These are phyloP conservation scores for Hyaloperonospora brassicae DNA, from an alignment of 352 stramenopile genomes.

Conservation along the genomic window DNA sequence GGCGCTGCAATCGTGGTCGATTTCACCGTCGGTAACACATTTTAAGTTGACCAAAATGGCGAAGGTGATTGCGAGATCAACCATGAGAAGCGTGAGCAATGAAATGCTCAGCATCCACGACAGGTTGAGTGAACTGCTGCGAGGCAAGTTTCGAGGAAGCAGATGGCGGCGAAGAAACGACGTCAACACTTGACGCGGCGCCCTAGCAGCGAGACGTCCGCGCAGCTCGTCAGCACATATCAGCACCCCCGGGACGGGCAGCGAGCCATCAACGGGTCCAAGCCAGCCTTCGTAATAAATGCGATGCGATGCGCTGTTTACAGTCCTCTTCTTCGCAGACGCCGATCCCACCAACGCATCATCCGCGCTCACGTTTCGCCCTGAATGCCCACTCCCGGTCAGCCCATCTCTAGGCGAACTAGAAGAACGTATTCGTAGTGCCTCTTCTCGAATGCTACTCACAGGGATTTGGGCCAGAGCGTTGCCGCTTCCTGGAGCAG, in stretches of 20 bases:
- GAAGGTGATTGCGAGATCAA: slow-evolving; percentile 73
- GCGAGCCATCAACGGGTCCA: slow-evolving; percentile 58
- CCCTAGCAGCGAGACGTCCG: slow-evolving; percentile 43
- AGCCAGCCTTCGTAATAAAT: slow-evolving; percentile 67
- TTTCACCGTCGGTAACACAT: slow-evolving; percentile 63
- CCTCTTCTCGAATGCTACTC: slow-evolving; percentile 66
- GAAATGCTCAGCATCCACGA: slow-evolving; percentile 66
- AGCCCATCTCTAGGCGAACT: slow-evolving; percentile 30
- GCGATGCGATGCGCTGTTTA: slow-evolving; percentile 23
- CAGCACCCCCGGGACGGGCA: slow-evolving; percentile 62
- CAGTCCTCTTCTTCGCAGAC: slow-evolving; percentile 19
- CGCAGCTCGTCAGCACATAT: slow-evolving; percentile 62
- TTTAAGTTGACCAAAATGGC: slow-evolving; percentile 75
- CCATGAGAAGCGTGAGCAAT: slow-evolving; percentile 56
- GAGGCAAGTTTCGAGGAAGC: slow-evolving; percentile 48
- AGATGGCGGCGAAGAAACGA: slow-evolving; percentile 44
- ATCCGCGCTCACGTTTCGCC: slow-evolving; percentile 20
- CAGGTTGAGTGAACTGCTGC: slow-evolving; percentile 43
- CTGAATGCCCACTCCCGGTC: slow-evolving; percentile 20
- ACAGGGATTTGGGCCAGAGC: slow-evolving; percentile 11
- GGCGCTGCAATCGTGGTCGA: slow-evolving; percentile 61
- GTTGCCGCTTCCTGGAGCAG: slow-evolving; percentile 8
- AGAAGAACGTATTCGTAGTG: slow-evolving; percentile 52
- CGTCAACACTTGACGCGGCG: slow-evolving; percentile 30
- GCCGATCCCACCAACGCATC: slow-evolving; percentile 23